phyloP scores from a whole-genome alignment of 2,329 filamentous ascomycete species.

The Lachnellula willkommii region DNA sequence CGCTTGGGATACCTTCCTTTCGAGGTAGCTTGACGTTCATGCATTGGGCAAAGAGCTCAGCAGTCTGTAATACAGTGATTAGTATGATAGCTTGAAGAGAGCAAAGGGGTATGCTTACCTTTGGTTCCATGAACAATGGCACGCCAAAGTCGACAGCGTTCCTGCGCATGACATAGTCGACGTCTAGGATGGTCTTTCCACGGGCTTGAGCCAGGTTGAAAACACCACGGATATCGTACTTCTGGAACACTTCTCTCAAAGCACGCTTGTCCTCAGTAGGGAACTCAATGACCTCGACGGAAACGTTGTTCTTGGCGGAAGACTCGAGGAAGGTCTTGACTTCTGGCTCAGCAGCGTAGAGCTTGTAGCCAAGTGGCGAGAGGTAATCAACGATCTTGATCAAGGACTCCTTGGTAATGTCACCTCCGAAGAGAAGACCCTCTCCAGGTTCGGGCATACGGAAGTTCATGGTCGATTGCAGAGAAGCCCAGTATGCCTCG shows the following conservation, averaged over 20 bases:
- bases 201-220: constrained; percentile 88
- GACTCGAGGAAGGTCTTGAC: constrained; percentile 82
- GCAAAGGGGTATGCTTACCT: constrained; percentile 54
- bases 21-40: constrained; percentile 95
- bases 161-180: constrained; percentile 97
- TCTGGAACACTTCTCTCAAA: constrained; percentile 89
- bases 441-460: constrained; percentile 89
- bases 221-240: constrained; percentile 90
- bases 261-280: constrained; percentile 94
- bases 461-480: constrained; percentile 99
- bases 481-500: constrained; percentile 94
- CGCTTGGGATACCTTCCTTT: constrained; percentile 77
- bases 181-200: constrained; percentile 78
- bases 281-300: constrained; percentile 90
- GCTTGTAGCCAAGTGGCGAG: constrained; percentile 85
- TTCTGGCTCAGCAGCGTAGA: constrained; percentile 75
- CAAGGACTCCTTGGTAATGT: constrained; percentile 64
- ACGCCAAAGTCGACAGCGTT: constrained; percentile 99
- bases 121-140: constrained; percentile 96
- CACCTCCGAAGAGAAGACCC: constrained; percentile 90
- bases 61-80: constrained; percentile 60
- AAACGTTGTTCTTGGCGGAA: constrained; percentile 58
- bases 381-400: constrained; percentile 80
- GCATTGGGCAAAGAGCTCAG: constrained; percentile 90
- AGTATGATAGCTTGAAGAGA: constrained; percentile 5